These are phyloP conservation scores for Clathrus columnatus DNA, from an alignment of 768 basidiomycete species.

Conservation along the genomic window DNA sequence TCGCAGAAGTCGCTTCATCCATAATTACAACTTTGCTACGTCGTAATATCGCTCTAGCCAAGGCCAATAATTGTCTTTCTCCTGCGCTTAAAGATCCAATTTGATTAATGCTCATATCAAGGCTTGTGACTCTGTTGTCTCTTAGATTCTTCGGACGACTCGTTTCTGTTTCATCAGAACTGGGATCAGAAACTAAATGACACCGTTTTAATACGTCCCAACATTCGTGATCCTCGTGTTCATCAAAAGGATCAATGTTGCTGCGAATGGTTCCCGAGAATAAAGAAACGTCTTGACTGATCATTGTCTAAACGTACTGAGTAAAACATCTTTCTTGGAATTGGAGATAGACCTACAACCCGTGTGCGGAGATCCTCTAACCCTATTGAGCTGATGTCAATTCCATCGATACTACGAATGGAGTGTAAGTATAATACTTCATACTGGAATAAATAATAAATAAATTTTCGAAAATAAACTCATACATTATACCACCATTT, in stretches of 20 bases:
- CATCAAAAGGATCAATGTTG: constrained; percentile 62
- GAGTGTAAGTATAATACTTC: too few relatives aligned
- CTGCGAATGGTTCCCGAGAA: constrained; percentile 66
- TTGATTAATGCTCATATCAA: constrained; percentile 53
- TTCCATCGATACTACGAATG: constrained; percentile 47
- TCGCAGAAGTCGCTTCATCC: constrained; percentile 74
- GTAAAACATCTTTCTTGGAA: background rate
- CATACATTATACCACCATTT: constrained; percentile 50
- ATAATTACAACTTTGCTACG: constrained; percentile 60
- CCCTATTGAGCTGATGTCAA: constrained; percentile 60
- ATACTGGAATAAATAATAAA: background rate
- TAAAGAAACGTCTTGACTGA: constrained; percentile 66
- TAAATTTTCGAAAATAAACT: background rate
- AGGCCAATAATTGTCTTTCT: constrained; percentile 65
- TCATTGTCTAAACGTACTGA: constrained; percentile 44
- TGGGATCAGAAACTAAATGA: constrained; percentile 40
- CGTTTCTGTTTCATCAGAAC: constrained; percentile 24
- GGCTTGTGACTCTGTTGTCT: constrained; percentile 20
- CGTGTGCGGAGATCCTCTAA: constrained; percentile 59
- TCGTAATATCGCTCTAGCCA: constrained; percentile 59
- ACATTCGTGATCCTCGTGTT: constrained; percentile 52
- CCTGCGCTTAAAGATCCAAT: constrained; percentile 11
- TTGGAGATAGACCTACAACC: constrained; percentile 33
- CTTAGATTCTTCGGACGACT: constrained; percentile 2
- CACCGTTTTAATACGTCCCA: constrained; percentile 57